Conservation (phyloP, 2,329 filamentous ascomycete species). For the Claviceps sp. region DNA sequence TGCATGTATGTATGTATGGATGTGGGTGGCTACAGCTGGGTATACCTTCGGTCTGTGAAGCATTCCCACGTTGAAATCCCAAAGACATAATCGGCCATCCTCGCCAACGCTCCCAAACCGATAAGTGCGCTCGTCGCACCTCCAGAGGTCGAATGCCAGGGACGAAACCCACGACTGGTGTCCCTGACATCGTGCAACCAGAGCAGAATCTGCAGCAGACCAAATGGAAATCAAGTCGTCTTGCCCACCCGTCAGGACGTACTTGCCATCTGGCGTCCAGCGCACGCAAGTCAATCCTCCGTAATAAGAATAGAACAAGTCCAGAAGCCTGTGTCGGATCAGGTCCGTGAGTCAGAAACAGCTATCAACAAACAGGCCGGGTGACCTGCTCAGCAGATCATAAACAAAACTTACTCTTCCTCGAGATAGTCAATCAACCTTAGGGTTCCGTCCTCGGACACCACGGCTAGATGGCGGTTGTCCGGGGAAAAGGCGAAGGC, state of each 20-base stretch:
- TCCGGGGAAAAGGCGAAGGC: slow-evolving; percentile 88
- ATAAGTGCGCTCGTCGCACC: slow-evolving; percentile 90
- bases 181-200: slow-evolving; percentile 86
- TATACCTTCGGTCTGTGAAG: slow-evolving; percentile 64
- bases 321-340: slow-evolving; percentile 48
- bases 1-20: background rate
- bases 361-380: background rate
- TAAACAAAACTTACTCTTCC: slow-evolving; percentile 54
- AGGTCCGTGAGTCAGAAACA: slow-evolving; percentile 5
- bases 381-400: too few relatives aligned
- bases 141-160: slow-evolving; percentile 92
- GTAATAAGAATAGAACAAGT: slow-evolving; percentile 84
- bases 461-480: slow-evolving; percentile 71
- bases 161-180: slow-evolving; percentile 92
- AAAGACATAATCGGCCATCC: slow-evolving; percentile 77
- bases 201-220: slow-evolving; percentile 68
- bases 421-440: slow-evolving; percentile 84
- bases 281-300: slow-evolving; percentile 85
- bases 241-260: slow-evolving; percentile 87
- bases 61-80: slow-evolving; percentile 98
- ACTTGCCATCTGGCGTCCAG: slow-evolving; percentile 96
- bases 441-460: slow-evolving; percentile 81
- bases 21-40: background rate
- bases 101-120: slow-evolving; percentile 93
- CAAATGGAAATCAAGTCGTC: slow-evolving; percentile 95